phyloP scores from a whole-genome alignment of 306 rosid species.

The Casuarina cunninghamiana region DNA sequence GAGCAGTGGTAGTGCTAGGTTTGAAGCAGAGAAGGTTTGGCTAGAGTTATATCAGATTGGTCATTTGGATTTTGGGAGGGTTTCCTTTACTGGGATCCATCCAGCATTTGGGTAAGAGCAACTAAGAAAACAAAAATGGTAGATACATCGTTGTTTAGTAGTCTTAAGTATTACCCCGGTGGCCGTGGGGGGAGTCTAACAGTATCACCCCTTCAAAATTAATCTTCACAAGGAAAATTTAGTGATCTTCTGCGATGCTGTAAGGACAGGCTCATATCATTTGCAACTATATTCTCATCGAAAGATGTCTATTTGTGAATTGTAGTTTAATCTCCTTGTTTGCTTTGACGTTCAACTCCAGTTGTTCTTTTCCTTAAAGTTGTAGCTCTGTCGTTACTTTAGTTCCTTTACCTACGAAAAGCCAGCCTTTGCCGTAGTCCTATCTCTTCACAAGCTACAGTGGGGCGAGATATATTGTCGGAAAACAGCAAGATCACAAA shows the following conservation, averaged over 20 bases:
- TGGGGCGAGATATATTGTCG: neutral
- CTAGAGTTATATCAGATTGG: slow-evolving; percentile 63
- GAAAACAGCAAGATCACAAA: neutral
- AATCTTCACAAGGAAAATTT: neutral
- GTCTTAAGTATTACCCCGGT: neutral
- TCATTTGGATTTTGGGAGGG: slow-evolving; percentile 87
- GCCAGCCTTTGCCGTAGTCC: neutral
- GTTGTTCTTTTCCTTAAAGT: neutral
- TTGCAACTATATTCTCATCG: neutral
- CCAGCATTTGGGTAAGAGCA: slow-evolving; percentile 27
- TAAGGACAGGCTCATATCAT: neutral
- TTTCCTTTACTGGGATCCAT: slow-evolving; percentile 50
- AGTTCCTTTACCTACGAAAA: too few species aligned
- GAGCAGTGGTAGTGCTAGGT: slow-evolving; percentile 40
- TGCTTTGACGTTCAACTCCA: neutral
- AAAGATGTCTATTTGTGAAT: neutral
- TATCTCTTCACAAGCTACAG: neutral
- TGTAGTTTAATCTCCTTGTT: neutral
- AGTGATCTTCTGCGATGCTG: neutral
- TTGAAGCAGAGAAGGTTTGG: slow-evolving; percentile 79
- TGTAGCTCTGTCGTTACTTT: neutral
- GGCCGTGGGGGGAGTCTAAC: neutral
- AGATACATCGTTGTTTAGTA: neutral
- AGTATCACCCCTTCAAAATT: neutral
- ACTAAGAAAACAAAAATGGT: slow-evolving; percentile 17